Evolutionary conservation across 106 monocot genomes (phyloP), one percentile per base, ranked within the genome.

Genomic region (Dendrobium officinale): DNA sequence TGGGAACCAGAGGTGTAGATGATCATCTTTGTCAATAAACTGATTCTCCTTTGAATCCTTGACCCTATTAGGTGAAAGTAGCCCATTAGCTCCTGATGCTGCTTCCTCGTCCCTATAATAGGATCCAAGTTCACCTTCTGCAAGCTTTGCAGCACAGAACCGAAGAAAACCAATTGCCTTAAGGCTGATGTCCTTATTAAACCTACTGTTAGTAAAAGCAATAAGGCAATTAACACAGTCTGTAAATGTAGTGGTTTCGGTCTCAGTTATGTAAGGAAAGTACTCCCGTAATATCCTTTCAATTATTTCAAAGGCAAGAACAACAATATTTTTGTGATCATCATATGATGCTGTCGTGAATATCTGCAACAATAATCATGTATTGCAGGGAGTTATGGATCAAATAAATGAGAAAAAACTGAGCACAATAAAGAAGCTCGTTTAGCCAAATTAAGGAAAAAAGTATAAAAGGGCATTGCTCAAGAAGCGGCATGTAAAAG

Each of bases 121-220:
- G 58, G 80, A 87, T 47, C 91, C 91, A 78, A 96, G 88, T 73
- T 93, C 89, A 72, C 95, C 95, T 84, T 96, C 92, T 55, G 95
- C 89, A 82, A 96, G 91, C 80, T 96, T 96, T 78, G 86, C 82
- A 40, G 95, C 93, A 82, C 95, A 96, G 73, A 93, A 91, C 55
- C 89, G 89, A 78, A 96, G 91, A 84, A 96, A 96, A 70, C 83
- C 93, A 82, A 96, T 91, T 48, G 95, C 95, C 80, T 77, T 82
- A 37, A 96, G 86, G 76, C 95, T 93, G 48, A 96, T 91, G 42
- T 96, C 95, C 82, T 96, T 96, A 83, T 91, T 93, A 80, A 91
- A 96, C 79, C 95, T 88, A 83, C 93, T 96, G 75, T 93, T 96
- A n/a, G 95, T 93, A 59, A 96, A 96, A 68, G 95, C 95, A 86